A percentile compares a stretch with the other conserved stretches of the same genome.
These are phyloP conservation scores for Entomortierella lignicola DNA, from an alignment of 192 early-diverging fungal genomes.

Conservation along the genomic window DNA sequence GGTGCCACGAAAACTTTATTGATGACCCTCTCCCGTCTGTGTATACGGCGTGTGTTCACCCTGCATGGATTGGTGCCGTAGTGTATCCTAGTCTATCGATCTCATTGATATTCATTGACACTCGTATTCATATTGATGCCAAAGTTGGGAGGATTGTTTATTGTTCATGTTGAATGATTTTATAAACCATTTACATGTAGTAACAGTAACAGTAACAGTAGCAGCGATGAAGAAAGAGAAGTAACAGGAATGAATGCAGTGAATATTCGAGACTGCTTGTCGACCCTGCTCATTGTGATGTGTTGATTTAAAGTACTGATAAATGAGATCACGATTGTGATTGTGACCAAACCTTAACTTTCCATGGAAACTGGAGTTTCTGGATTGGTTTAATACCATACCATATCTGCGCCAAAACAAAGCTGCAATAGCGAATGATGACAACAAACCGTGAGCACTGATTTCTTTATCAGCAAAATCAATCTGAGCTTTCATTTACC, in stretches of 20 bases:
- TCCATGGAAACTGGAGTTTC: neutral
- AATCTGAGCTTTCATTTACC: neutral
- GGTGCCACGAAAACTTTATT: conserved; percentile 7
- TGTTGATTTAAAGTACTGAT: conserved; percentile 19
- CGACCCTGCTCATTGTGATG: too few species aligned
- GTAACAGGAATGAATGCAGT: too few species aligned
- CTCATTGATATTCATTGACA: too few species aligned
- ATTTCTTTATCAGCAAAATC: conserved; percentile 4
- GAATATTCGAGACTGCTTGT: too few species aligned
- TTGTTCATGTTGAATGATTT: too few species aligned
- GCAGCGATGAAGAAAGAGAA: too few species aligned
- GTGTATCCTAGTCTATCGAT: too few species aligned
- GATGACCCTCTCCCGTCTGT: neutral
- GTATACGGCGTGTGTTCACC: too few species aligned
- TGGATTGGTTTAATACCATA: conserved; percentile 11
- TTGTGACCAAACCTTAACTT: conserved; percentile 50
- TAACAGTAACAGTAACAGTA: too few species aligned
- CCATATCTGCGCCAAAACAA: neutral
- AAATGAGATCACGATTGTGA: conserved; percentile 36
- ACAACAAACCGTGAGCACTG: neutral
- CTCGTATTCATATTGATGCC: too few species aligned
- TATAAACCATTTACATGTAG: too few species aligned
- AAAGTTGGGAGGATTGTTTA: too few species aligned
- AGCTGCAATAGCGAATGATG: neutral
- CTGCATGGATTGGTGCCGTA: neutral